These are phyloP conservation scores for Petunia secreta DNA, from an alignment of 257 asterid species.

Conservation along the genomic window DNA sequence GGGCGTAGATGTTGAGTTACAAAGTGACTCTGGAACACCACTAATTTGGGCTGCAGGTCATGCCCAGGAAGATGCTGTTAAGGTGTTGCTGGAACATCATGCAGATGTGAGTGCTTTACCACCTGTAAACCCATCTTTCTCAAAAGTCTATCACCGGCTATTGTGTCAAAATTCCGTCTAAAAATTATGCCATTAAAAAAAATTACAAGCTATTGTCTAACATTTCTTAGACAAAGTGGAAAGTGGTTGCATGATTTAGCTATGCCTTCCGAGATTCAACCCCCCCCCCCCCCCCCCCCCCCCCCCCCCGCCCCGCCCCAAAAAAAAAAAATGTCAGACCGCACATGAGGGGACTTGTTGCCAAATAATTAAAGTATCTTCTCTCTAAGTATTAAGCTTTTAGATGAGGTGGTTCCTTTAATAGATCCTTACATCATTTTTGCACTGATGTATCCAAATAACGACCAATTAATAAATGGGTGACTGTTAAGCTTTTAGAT, in stretches of 20 bases:
- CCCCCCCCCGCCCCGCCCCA: no score
- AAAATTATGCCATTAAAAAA: no score
- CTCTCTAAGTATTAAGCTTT: not conserved
- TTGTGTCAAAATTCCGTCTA: no score
- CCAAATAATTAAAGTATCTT: not conserved
- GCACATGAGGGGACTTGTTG: not conserved
- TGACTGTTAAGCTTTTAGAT: no score
- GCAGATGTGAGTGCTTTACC: constrained; percentile 64
- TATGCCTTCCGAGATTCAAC: no score
- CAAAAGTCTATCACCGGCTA: no score
- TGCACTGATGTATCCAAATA: not conserved
- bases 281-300: no score
- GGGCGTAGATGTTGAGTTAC: constrained; percentile 70
- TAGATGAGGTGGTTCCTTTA: constrained; percentile 16
- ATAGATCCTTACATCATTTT: not conserved
- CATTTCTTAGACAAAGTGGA: constrained; percentile 18
- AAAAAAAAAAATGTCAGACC: not conserved
- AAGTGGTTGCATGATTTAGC: not conserved
- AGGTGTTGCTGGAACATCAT: constrained; percentile 70
- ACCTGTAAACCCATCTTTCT: not conserved
- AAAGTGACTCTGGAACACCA: constrained; percentile 93
- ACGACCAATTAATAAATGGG: not conserved
- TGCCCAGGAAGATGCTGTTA: constrained; percentile 76
- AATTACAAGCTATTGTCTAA: not conserved
- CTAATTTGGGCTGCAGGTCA: constrained; percentile 99